phyloP scores from a whole-genome alignment of 2,329 filamentous ascomycete genomes.

The Talaromyces islandicus region DNA sequence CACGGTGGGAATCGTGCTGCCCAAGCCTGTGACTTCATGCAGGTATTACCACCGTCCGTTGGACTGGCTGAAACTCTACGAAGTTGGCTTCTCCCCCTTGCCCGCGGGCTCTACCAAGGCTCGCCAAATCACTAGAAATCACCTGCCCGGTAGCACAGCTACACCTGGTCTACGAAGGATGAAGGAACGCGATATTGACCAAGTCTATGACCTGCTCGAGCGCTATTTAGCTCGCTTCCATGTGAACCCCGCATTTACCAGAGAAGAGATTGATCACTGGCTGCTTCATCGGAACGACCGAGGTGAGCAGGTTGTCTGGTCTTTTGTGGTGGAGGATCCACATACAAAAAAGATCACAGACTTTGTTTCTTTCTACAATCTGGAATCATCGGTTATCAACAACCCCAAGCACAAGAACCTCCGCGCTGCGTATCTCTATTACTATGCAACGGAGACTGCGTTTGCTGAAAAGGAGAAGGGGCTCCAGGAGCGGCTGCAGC shows the following conservation, averaged over 20 bases:
- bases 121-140: conserved; percentile 80
- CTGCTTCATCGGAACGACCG: conserved; percentile 63
- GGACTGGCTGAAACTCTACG: conserved; percentile 94
- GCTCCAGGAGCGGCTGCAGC: conserved; percentile 74
- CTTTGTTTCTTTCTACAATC: conserved; percentile 93
- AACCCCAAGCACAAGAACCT: conserved; percentile 71
- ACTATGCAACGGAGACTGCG: conserved; percentile 82
- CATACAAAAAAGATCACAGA: conserved; percentile 79
- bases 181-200: conserved; percentile 69
- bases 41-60: conserved; percentile 92
- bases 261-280: conserved; percentile 83
- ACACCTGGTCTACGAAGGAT: conserved; percentile 74
- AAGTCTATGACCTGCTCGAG: conserved; percentile 66
- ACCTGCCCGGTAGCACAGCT: conserved; percentile 66
- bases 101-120: conserved; percentile 76
- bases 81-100: conserved; percentile 87
- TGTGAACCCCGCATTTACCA: conserved; percentile 73
- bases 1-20: conserved; percentile 85
- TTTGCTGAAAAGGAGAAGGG: conserved; percentile 52
- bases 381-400: conserved; percentile 88
- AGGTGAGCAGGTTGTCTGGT: conserved; percentile 82
- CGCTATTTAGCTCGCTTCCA: conserved; percentile 76
- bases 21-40: conserved; percentile 85
- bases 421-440: conserved; percentile 91
- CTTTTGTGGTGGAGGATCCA: conserved; percentile 77